Base-by-base conservation (phyloP, 2,329 filamentous ascomycete genomes). In the Trichoderma aggressivum region DNA sequence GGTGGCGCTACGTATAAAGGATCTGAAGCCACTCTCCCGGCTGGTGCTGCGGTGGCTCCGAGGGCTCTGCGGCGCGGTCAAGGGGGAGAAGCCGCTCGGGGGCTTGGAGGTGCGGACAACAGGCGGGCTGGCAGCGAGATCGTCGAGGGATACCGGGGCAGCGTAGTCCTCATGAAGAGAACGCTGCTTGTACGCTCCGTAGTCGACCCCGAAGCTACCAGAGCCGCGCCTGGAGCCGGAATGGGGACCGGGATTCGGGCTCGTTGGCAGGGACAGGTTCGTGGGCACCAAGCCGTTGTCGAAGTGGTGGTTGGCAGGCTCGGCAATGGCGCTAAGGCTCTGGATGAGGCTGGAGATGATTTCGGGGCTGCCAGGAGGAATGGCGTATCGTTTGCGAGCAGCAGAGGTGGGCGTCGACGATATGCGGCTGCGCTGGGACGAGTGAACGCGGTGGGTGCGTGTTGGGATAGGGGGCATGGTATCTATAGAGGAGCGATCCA, bases 41-140 rank as follows among this genome's bases (percentile, higher is more conserved):
- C 82, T 81, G 24, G 85, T 84, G 32, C 83, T 88, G 73, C 85
- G 88, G 72, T 85, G 86, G 1, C 74, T 75, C 39, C 73, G 74
- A 24, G 85, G 84, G 18, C 82, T 87, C 75, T 86, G 89, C 71
- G 86, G 86, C 0, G 90, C 88, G n/a, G 91, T 94, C 65, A 92
- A 82, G 21, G 90, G 82, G 11, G 92, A 94, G 76, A 90, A 89
- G 68, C 92, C 92, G 64, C 92, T 93, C 0, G 92, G 92, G 8
- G 91, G 91, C 79, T 94, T 94, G 36, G 93, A 89, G 36, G 94
- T 97, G 74, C 91, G 90, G 75, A 97, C 88, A 69, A 95, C 88
- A 21, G 94, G 94, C 14, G 93, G 83, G 61, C 84, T 83, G 26
- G 89, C 89, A 34, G 89, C 86, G 58, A 90, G 82, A 69, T 91